Evolutionary conservation across 164 flowering plant genomes (phyloP).

Genomic region (Aristolochia californica): DNA sequence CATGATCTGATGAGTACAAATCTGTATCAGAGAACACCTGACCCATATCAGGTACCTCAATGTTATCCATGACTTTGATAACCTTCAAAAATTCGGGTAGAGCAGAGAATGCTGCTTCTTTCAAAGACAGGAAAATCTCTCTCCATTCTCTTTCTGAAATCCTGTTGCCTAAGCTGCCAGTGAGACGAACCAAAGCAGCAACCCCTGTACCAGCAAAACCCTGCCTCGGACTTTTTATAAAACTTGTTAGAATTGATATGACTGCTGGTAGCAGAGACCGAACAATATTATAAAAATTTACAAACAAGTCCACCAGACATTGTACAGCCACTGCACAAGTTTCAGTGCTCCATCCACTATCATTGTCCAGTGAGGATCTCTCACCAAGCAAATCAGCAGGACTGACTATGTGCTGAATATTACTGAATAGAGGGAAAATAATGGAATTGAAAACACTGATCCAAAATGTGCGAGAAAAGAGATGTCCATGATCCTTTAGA

Average conservation of each 20-base stretch:
- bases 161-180: conserved; percentile 44
- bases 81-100: conserved; percentile 54
- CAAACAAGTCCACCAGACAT: conserved; percentile 69
- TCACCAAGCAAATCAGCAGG: conserved; percentile 17
- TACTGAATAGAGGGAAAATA: conserved; percentile 57
- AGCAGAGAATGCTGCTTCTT: conserved; percentile 54
- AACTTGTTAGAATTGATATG: conserved; percentile 50
- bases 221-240: conserved; percentile 48
- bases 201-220: conserved; percentile 71
- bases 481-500: conserved; percentile 93
- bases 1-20: conserved; percentile 35
- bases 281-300: conserved; percentile 50
- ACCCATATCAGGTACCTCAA: conserved; percentile 42
- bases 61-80: conserved; percentile 50
- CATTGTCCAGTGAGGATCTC: conserved; percentile 24
- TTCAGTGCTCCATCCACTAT: conserved; percentile 66
- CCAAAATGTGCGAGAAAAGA: conserved; percentile 77
- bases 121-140: conserved; percentile 47
- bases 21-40: conserved; percentile 35
- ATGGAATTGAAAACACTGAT: conserved; percentile 46
- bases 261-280: conserved; percentile 53
- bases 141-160: conserved; percentile 80
- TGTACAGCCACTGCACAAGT: conserved; percentile 64
- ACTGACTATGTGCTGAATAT: conserved; percentile 22
- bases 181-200: conserved; percentile 57